Percentiles rank a stretch among this genome's conserved stretches.
phyloP scores from a whole-genome alignment of 768 basidiomycete species.

The Piloderma croceum region DNA sequence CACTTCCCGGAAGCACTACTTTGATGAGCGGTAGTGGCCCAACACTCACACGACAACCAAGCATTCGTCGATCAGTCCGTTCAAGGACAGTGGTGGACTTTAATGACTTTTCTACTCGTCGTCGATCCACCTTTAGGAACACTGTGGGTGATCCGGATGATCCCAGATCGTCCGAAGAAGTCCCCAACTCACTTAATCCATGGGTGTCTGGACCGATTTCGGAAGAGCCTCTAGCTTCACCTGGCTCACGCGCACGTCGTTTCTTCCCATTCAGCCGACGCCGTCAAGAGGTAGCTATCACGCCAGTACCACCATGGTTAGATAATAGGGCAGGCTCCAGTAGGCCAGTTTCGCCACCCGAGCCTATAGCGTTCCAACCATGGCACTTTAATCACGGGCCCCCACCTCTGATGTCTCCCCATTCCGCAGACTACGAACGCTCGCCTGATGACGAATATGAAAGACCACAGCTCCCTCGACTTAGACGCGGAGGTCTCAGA shows the following conservation, averaged over 20 bases:
- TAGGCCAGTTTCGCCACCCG: no score
- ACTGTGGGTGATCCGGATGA: slow-evolving; percentile 17
- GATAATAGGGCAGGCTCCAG: no score
- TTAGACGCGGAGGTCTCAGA: slow-evolving; percentile 63
- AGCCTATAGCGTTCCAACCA: no score
- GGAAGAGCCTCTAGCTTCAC: slow-evolving; percentile 6
- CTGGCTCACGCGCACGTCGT: slow-evolving; percentile 35
- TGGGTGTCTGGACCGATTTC: slow-evolving; percentile 1
- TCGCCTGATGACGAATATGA: no score
- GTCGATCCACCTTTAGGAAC: slow-evolving; percentile 48
- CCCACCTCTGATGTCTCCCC: no score
- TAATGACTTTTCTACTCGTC: slow-evolving; percentile 63
- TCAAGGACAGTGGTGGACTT: slow-evolving; percentile 59
- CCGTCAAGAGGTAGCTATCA: no score
- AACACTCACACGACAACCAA: slow-evolving; percentile 48
- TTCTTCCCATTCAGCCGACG: slow-evolving; percentile 55
- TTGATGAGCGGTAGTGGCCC: slow-evolving; percentile 12
- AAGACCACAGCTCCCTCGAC: no score
- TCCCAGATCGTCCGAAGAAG: slow-evolving; percentile 18
- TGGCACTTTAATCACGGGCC: no score
- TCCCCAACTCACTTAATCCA: slow-evolving; percentile 3
- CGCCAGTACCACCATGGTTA: no score
- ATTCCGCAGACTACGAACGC: no score
- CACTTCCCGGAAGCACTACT: not conserved
- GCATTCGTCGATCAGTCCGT: slow-evolving; percentile 52